Percentiles rank a stretch among this genome's conserved stretches.
Evolutionary conservation across 805 yeast species (phyloP).

Genomic region (Teunomyces pallodes): DNA sequence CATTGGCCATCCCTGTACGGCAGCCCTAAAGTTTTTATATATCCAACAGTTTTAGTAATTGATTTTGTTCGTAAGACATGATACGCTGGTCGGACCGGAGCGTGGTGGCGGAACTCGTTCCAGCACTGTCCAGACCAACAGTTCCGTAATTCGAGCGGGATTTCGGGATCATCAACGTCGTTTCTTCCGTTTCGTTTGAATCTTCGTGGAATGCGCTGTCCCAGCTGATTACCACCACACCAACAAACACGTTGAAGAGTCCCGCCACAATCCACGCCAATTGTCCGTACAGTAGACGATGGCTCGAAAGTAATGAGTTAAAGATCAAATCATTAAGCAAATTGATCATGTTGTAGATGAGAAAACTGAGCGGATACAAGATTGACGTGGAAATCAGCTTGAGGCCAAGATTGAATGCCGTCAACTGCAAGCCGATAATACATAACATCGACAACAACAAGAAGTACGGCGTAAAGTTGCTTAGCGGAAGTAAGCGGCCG

Average conservation of each 20-base stretch:
- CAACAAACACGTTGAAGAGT: conserved; percentile 53
- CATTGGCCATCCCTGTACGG: conserved; percentile 3
- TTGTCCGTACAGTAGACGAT: conserved; percentile 44
- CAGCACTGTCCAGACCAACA: background rate
- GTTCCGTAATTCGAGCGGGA: background rate
- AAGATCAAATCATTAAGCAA: conserved; percentile 46
- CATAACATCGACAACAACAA: conserved; percentile 54
- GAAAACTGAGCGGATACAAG: conserved; percentile 80
- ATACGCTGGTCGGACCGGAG: conserved; percentile 10
- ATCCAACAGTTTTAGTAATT: conserved; percentile 46
- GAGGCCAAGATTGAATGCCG: conserved; percentile 71
- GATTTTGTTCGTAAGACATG: conserved; percentile 53
- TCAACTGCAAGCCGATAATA: conserved; percentile 69
- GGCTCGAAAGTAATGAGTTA: conserved; percentile 57
- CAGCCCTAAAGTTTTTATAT: conserved; percentile 3
- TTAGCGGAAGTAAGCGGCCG: conserved; percentile 22
- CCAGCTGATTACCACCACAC: conserved; percentile 68
- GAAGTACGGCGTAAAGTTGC: conserved; percentile 32
- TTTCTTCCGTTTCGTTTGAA: background rate
- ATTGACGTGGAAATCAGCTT: conserved; percentile 69
- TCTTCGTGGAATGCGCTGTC: conserved; percentile 31
- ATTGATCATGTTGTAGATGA: conserved; percentile 73
- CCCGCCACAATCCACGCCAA: conserved; percentile 47
- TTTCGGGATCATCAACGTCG: background rate
- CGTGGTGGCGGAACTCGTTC: background rate